A percentile compares a stretch with the other conserved stretches of the same genome.
Evolutionary conservation across 2,329 filamentous ascomycete genomes (phyloP).

Genomic region (Lizonia empirigonia): DNA sequence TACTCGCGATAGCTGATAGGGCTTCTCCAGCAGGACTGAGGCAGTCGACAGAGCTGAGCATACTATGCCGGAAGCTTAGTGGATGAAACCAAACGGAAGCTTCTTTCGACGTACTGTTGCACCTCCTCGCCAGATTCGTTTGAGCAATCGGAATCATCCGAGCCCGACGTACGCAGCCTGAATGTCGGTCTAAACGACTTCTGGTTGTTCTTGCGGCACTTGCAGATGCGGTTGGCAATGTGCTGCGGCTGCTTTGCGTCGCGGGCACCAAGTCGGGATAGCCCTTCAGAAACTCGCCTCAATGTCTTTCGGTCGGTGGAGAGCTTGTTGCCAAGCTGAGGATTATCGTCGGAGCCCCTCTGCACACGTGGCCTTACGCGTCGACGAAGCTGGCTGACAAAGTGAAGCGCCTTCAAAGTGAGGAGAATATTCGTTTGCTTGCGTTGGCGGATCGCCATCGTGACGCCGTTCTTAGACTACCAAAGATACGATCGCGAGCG

Average conservation of each 20-base stretch:
- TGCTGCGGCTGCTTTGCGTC: slow-evolving; percentile 29
- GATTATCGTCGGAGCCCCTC: slow-evolving; percentile 24
- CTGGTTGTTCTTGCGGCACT: slow-evolving; percentile 27
- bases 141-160: slow-evolving; percentile 33
- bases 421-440: slow-evolving; percentile 42
- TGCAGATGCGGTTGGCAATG: slow-evolving; percentile 32
- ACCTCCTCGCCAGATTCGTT: slow-evolving; percentile 41
- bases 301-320: slow-evolving; percentile 30
- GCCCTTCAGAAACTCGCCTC: slow-evolving; percentile 36
- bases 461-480: slow-evolving; percentile 25
- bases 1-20: slow-evolving; percentile 39
- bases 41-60: slow-evolving; percentile 38
- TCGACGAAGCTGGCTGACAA: slow-evolving; percentile 48
- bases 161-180: slow-evolving; percentile 29
- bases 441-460: slow-evolving; percentile 40
- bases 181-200: slow-evolving; percentile 23
- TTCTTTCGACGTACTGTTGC: slow-evolving; percentile 45
- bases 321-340: slow-evolving; percentile 32
- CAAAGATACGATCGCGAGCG: slow-evolving; percentile 34
- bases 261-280: slow-evolving; percentile 30
- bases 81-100: slow-evolving; percentile 40
- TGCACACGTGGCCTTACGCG: slow-evolving; percentile 42
- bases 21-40: slow-evolving; percentile 25
- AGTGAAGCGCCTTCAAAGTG: slow-evolving; percentile 47
- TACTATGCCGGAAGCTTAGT: slow-evolving; percentile 40